Base-by-base conservation (phyloP, 2,329 filamentous ascomycete species). In the Aspergillus ibericus region DNA sequence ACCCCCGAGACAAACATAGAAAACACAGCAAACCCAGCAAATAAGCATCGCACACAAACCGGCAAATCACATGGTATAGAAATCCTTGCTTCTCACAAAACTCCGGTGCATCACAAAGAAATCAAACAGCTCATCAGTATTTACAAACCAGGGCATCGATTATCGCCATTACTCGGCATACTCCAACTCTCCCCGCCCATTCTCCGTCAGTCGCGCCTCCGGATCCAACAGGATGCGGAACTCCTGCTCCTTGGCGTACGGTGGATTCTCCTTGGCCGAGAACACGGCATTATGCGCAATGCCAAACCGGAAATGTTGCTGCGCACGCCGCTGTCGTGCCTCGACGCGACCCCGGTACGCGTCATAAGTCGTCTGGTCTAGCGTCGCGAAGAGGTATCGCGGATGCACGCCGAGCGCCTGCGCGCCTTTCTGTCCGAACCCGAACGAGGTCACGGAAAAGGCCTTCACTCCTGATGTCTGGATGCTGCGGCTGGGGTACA, bases 371-470 rank as follows among this genome's bases (percentile, higher is more conserved):
- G 25, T 18, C n/a, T 22, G 32, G 13, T 48, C 32, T 16, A 35
- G 55, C 1, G 42, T 38, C 4, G 47, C 55, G 16, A 56, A 44
- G 36, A 56, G 50, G n/a, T 56, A 56, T 12, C 55, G 55, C 1
- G 55, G 16, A 56, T 56, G 55, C 10, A 56, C 55, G 0, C 55
- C 48, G 1, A 56, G 25, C 18, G 50, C 36, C 13, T 56, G 55
- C 5, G 47, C 55, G 15, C 50, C 55, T 8, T 56, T 56, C 29
- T 56, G 55, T 1, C 55, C 55, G 15, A 56, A 56, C 9, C 55
- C 55, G 16, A 48, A 56, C 1, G 55, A 56, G 9, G 49, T 56
- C 9, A 56, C 20, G 18, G 50, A 32, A 16, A 56, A 51, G 40
- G 55, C 55, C 25, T 35, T 56, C 2, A 56, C 29, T 1, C 48